Conservation (phyloP, 2,329 filamentous ascomycete genomes). For the Thyridium curvatum region DNA sequence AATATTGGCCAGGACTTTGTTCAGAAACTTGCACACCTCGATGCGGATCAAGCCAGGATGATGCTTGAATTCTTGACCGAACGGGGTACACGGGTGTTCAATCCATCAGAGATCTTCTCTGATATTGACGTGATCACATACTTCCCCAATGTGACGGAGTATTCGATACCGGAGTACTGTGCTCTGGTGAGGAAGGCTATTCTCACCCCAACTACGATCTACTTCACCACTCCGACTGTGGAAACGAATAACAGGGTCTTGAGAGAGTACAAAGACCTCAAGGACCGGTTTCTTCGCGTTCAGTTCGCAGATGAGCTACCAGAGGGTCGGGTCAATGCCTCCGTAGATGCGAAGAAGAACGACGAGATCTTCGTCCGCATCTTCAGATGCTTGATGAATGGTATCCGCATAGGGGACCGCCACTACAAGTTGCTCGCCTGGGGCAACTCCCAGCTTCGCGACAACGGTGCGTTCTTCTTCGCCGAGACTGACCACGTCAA, state of each 20-base stretch:
- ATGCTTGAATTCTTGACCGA: constrained; percentile 72
- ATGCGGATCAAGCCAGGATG: constrained; percentile 47
- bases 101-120: constrained; percentile 69
- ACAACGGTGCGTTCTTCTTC: constrained; percentile 92
- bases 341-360: constrained; percentile 46
- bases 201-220: constrained; percentile 79
- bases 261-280: constrained; percentile 59
- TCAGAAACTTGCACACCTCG: constrained; percentile 45
- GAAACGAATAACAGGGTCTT: constrained; percentile 87
- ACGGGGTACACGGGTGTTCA: constrained; percentile 50
- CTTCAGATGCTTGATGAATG: constrained; percentile 63
- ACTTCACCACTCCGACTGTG: constrained; percentile 68
- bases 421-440: constrained; percentile 88
- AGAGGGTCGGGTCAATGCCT: constrained; percentile 52
- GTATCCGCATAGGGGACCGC: constrained; percentile 75
- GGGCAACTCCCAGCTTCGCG: constrained; percentile 90
- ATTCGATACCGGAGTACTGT: constrained; percentile 63
- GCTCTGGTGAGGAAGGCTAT: constrained; percentile 68
- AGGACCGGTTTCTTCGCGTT: constrained; percentile 80
- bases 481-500: constrained; percentile 60
- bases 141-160: constrained; percentile 27
- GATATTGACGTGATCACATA: constrained; percentile 42
- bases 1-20: constrained; percentile 65
- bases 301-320: constrained; percentile 80
- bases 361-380: constrained; percentile 71